Percentiles rank a stretch among this genome's conserved stretches.
These are phyloP conservation scores for Candida manassasensis DNA, from an alignment of 805 yeast species.

Conservation along the genomic window DNA sequence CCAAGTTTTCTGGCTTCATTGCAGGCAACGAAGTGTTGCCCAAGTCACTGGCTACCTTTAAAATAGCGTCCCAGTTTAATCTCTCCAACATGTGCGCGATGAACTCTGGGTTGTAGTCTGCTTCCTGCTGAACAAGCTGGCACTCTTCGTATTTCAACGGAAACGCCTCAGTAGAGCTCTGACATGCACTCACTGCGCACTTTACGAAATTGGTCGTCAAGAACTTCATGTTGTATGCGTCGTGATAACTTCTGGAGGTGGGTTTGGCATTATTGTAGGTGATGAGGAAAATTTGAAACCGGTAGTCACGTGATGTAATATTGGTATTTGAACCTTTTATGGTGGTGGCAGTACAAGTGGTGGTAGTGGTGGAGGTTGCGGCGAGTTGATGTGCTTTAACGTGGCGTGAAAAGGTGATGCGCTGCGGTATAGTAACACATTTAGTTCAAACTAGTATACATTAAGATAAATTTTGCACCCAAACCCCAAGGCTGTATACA, in stretches of 20 bases:
- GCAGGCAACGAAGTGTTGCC: conserved; percentile 56
- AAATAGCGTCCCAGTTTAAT: conserved; percentile 83
- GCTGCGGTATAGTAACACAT: too few relatives aligned
- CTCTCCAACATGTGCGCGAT: conserved; percentile 70
- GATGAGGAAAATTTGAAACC: neutral
- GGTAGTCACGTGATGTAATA: too few relatives aligned
- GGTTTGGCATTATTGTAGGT: neutral
- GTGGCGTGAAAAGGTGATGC: too few relatives aligned
- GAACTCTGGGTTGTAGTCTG: conserved; percentile 80
- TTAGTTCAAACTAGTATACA: too few relatives aligned
- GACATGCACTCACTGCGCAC: conserved; percentile 85
- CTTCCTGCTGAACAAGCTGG: conserved; percentile 68
- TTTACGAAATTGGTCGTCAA: conserved; percentile 94
- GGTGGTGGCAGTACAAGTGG: too few relatives aligned
- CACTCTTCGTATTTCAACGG: conserved; percentile 72
- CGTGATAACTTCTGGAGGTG: too few relatives aligned
- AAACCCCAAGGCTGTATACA: too few relatives aligned
- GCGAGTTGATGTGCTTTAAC: too few relatives aligned
- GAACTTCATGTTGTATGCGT: conserved; percentile 89
- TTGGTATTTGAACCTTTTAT: too few relatives aligned
- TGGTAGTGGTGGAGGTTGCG: too few relatives aligned
- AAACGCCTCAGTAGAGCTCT: conserved; percentile 66
- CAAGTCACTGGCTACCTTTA: conserved; percentile 70
- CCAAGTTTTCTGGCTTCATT: conserved; percentile 54
- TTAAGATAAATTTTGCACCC: too few relatives aligned